Percentiles rank a stretch among this genome's conserved stretches.
Conservation (phyloP, 306 rosid genomes). For the Acmispon strigosus region DNA sequence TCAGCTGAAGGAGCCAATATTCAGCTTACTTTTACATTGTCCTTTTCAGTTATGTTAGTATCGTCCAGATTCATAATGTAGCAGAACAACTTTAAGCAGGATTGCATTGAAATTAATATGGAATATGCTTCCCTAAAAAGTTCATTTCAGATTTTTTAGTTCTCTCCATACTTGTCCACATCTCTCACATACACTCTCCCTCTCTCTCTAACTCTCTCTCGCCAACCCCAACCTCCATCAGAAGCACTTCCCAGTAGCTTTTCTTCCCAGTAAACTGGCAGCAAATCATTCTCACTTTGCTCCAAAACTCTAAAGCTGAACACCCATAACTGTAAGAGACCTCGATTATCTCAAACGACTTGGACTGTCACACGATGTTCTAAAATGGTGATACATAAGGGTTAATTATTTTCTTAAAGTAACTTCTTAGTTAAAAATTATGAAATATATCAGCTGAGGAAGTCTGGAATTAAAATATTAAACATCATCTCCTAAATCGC, state of each 20-base stretch:
- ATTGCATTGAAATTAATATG: not conserved
- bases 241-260: not conserved
- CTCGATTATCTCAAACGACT: not conserved
- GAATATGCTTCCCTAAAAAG: not conserved
- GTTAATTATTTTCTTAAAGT: not conserved
- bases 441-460: not conserved
- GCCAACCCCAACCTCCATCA: not conserved
- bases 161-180: not conserved
- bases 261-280: not conserved
- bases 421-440: not conserved
- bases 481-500: not conserved
- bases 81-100: not conserved
- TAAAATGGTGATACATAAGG: not conserved
- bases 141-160: not conserved
- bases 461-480: not conserved
- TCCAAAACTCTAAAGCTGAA: not conserved
- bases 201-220: not conserved
- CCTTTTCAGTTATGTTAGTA: not conserved
- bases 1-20: not conserved
- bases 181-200: not conserved
- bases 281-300: not conserved
- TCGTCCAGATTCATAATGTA: not conserved
- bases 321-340: not conserved
- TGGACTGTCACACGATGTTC: not conserved
- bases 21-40: not conserved